These are phyloP conservation scores for Protostelium mycophagum DNA, from an alignment of 78 protist genomes.

Conservation along the genomic window DNA sequence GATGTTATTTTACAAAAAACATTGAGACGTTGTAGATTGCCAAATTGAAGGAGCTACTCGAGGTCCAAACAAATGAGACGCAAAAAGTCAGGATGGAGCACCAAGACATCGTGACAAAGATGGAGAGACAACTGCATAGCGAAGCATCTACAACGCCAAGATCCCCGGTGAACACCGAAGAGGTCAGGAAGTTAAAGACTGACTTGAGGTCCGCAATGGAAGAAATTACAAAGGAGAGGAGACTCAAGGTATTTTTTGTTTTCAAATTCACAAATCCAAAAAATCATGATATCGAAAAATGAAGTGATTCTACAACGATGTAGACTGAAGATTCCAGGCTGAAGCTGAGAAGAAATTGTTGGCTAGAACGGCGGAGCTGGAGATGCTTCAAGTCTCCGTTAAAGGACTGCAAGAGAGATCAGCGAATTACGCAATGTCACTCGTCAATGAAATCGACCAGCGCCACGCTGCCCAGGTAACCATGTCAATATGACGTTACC, in stretches of 20 bases:
- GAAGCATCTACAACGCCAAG: neutral
- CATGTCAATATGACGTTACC: too few species aligned
- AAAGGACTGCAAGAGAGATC: neutral
- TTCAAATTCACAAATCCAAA: too few species aligned
- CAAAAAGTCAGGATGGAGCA: neutral
- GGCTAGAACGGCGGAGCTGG: neutral
- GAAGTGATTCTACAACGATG: neutral
- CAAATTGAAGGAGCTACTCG: neutral
- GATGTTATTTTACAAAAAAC: too few species aligned
- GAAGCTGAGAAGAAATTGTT: neutral
- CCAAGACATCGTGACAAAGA: neutral
- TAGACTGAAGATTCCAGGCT: neutral
- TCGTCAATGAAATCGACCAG: neutral
- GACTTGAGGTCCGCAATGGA: neutral
- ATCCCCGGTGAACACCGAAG: neutral
- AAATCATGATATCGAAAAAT: too few species aligned
- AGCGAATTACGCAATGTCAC: neutral
- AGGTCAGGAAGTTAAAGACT: neutral
- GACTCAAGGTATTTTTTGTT: neutral
- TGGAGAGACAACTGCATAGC: neutral
- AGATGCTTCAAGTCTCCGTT: neutral
- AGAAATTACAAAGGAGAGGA: neutral
- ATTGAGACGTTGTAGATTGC: neutral
- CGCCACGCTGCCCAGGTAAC: neutral
- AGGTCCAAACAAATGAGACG: neutral